Percentiles rank a stretch among this genome's conserved stretches.
Evolutionary conservation across 2,329 filamentous ascomycete species (phyloP).

Genomic region (Aspergillus calidoustus): DNA sequence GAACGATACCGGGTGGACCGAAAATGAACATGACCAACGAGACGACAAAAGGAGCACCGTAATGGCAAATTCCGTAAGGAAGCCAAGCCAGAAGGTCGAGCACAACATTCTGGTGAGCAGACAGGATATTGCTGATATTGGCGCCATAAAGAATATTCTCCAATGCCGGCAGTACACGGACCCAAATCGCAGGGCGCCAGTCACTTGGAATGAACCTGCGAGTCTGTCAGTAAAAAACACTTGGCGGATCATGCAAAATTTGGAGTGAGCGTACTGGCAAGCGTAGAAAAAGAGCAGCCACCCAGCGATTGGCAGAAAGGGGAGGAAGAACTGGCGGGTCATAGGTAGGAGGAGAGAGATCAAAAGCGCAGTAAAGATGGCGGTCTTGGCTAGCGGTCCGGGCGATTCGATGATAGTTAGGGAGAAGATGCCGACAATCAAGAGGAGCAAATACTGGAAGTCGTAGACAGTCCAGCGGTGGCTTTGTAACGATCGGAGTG

Average conservation of each 20-base stretch:
- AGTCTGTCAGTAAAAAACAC: neutral
- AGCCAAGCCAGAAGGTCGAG: slow-evolving; percentile 91
- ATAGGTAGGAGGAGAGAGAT: slow-evolving; percentile 77
- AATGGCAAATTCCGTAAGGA: slow-evolving; percentile 90
- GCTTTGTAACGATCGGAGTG: slow-evolving; percentile 72
- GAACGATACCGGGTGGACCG: slow-evolving; percentile 80
- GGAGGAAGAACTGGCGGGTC: slow-evolving; percentile 88
- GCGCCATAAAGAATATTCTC: slow-evolving; percentile 97
- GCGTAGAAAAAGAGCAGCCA: slow-evolving; percentile 93
- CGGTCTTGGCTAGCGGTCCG: slow-evolving; percentile 77
- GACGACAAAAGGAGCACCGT: slow-evolving; percentile 80
- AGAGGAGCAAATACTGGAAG: slow-evolving; percentile 78
- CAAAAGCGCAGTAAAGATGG: slow-evolving; percentile 68
- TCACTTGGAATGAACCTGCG: slow-evolving; percentile 83
- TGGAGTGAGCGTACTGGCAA: slow-evolving; percentile 73
- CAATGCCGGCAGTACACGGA: slow-evolving; percentile 88
- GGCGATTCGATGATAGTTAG: slow-evolving; percentile 79
- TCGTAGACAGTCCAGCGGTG: slow-evolving; percentile 85
- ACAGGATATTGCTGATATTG: slow-evolving; percentile 93
- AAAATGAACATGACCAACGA: slow-evolving; percentile 84
- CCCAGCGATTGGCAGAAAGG: slow-evolving; percentile 80
- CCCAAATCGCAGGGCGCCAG: slow-evolving; percentile 92
- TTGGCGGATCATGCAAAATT: neutral
- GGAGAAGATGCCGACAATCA: slow-evolving; percentile 77
- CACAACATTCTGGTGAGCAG: slow-evolving; percentile 80